These are phyloP conservation scores for Hyphopichia wangnamkhiaoensis DNA, from an alignment of 1,139 yeast genomes.

Conservation along the genomic window DNA sequence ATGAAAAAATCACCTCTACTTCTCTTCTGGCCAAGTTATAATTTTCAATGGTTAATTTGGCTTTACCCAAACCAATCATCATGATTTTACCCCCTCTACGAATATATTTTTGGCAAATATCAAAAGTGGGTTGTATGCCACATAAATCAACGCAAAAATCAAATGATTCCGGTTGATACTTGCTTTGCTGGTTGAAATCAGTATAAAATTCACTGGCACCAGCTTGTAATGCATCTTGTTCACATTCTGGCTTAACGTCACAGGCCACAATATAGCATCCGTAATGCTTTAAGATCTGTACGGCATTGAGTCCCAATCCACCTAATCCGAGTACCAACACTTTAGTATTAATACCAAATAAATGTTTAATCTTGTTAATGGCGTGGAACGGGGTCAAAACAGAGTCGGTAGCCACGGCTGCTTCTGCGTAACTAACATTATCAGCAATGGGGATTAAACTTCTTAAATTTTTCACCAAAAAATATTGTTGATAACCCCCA, in stretches of 20 bases:
- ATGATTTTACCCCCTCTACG: slow-evolving; percentile 40
- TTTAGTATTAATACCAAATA: slow-evolving; percentile 36
- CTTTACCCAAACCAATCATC: slow-evolving; percentile 46
- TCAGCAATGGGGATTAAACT: slow-evolving; percentile 49
- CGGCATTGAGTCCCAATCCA: slow-evolving; percentile 52
- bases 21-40: slow-evolving; percentile 44
- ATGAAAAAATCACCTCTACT: slow-evolving; percentile 39
- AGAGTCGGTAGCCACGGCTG: slow-evolving; percentile 53
- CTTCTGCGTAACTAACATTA: slow-evolving; percentile 42
- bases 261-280: slow-evolving; percentile 44
- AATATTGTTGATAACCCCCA: slow-evolving; percentile 54
- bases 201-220: slow-evolving; percentile 50
- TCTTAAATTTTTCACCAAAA: slow-evolving; percentile 37
- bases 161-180: slow-evolving; percentile 33
- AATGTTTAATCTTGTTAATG: slow-evolving; percentile 36
- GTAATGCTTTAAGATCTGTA: slow-evolving; percentile 44
- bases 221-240: slow-evolving; percentile 26
- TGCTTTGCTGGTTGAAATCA: slow-evolving; percentile 24
- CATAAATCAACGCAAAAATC: slow-evolving; percentile 48
- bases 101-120: slow-evolving; percentile 34
- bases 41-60: slow-evolving; percentile 31
- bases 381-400: slow-evolving; percentile 56
- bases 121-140: slow-evolving; percentile 42
- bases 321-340: slow-evolving; percentile 51
- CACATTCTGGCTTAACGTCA: slow-evolving; percentile 37